Percentiles rank a stretch among this genome's conserved stretches.
Evolutionary conservation across 768 basidiomycete genomes (phyloP).

Genomic region (Zangia roseola): DNA sequence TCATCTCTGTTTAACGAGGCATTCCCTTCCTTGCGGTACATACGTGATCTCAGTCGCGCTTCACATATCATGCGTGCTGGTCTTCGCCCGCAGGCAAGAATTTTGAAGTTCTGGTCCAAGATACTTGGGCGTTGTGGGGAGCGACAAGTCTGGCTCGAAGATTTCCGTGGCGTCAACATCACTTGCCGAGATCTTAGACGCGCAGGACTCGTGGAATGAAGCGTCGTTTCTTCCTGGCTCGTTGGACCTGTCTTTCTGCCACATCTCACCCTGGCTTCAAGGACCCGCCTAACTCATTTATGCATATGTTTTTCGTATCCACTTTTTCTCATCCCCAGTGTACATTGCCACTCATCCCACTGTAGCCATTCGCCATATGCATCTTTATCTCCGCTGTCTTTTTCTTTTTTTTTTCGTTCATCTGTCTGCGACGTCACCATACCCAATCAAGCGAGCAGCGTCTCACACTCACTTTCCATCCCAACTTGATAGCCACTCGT

Average conservation of each 20-base stretch:
- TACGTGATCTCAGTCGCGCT: constrained; percentile 63
- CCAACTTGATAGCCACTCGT: too few relatives aligned
- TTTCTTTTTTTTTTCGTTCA: not conserved
- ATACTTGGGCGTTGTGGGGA: constrained; percentile 51
- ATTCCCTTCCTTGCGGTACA: constrained; percentile 58
- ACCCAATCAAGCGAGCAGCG: not conserved
- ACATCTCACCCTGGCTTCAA: not conserved
- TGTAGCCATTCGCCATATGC: constrained; percentile 32
- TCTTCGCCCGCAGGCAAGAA: constrained; percentile 32
- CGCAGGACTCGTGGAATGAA: constrained; percentile 27
- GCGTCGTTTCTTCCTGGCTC: not conserved
- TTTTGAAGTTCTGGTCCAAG: constrained; percentile 49
- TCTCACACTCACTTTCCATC: not conserved
- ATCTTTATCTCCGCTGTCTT: constrained; percentile 18
- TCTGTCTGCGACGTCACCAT: too few relatives aligned
- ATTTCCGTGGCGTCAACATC: constrained; percentile 59
- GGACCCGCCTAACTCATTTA: constrained; percentile 8
- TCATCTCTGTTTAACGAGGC: constrained; percentile 54
- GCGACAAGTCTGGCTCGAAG: constrained; percentile 62
- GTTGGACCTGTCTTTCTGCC: not conserved
- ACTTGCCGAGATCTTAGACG: constrained; percentile 43
- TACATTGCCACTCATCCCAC: constrained; percentile 30
- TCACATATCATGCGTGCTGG: constrained; percentile 53
- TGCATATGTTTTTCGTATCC: constrained; percentile 20
- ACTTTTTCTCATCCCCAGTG: constrained; percentile 22